Percentiles rank a stretch among this genome's conserved stretches.
These are phyloP conservation scores for Gyromitra esculenta DNA, from an alignment of 2,329 filamentous ascomycete species.

Conservation along the genomic window DNA sequence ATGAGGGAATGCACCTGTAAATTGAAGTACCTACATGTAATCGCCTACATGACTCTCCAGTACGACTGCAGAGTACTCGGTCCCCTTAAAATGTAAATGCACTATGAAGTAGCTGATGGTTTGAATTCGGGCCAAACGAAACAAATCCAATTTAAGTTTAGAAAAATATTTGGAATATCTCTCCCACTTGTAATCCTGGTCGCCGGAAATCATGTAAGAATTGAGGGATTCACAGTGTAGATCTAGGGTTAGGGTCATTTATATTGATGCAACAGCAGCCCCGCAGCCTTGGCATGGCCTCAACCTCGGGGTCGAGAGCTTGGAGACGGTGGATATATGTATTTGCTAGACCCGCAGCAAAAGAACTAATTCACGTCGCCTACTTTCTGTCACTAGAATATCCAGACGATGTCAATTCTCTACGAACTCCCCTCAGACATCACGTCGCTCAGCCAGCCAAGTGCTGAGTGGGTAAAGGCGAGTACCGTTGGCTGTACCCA, in stretches of 20 bases:
- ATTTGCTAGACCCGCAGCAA: background rate
- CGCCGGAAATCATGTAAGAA: background rate
- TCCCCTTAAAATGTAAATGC: background rate
- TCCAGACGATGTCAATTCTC: conserved; percentile 5
- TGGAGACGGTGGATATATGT: background rate
- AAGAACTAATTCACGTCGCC: background rate
- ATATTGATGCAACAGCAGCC: background rate
- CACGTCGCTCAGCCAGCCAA: conserved; percentile 7
- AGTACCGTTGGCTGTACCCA: background rate
- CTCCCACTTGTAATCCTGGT: background rate
- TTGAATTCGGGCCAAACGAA: background rate
- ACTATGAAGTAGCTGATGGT: conserved; percentile 3
- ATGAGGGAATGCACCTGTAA: background rate
- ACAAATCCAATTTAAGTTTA: background rate
- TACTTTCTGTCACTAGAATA: no score
- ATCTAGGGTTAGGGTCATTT: background rate
- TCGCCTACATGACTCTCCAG: background rate
- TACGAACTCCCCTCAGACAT: conserved; percentile 13
- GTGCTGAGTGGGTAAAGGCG: conserved; percentile 18
- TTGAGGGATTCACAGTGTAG: background rate
- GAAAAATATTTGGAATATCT: background rate
- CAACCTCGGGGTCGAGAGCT: background rate
- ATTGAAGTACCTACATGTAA: background rate
- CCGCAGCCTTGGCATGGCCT: background rate
- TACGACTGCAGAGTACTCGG: background rate